Conservation (phyloP, 495 filamentous ascomycete species). For the Glarea lozoyensis region DNA sequence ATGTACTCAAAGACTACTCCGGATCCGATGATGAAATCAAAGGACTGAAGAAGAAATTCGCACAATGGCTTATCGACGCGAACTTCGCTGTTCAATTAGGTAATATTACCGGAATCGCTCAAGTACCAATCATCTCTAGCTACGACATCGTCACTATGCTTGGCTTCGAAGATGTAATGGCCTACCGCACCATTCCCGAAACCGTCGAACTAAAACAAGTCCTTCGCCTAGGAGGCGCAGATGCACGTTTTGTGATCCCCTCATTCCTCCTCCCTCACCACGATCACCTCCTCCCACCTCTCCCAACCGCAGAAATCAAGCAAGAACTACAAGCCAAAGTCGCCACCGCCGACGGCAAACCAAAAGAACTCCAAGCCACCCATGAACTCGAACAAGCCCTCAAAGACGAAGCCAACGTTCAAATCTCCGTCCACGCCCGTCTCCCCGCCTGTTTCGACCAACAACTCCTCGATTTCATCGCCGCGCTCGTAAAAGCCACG, state of each 20-base stretch:
- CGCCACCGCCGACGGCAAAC: conserved; percentile 20
- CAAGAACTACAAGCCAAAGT: conserved; percentile 15
- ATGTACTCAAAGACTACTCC: conserved; percentile 28
- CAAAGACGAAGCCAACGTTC: conserved; percentile 27
- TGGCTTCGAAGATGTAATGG: conserved; percentile 25
- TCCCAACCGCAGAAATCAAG: conserved; percentile 15
- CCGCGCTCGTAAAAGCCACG: conserved; percentile 30
- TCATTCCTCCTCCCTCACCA: conserved; percentile 29
- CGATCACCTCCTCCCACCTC: conserved; percentile 26
- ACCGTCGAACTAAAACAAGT: conserved; percentile 22
- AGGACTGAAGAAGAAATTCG: conserved; percentile 21
- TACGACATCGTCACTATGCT: conserved; percentile 25
- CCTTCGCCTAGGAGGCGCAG: conserved; percentile 25
- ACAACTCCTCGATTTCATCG: conserved; percentile 29
- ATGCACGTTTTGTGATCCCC: conserved; percentile 23
- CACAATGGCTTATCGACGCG: conserved; percentile 25
- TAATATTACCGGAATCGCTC: conserved; percentile 19
- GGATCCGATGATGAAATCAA: conserved; percentile 21
- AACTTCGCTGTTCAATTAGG: conserved; percentile 26
- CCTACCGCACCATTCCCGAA: conserved; percentile 23
- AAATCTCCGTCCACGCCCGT: conserved; percentile 25
- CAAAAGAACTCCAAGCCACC: conserved; percentile 18
- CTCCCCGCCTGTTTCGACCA: conserved; percentile 28
- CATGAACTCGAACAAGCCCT: conserved; percentile 19
- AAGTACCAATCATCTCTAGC: conserved; percentile 23